Percentiles rank a stretch among this genome's conserved stretches.
Conservation (phyloP, 2,329 filamentous ascomycete species). For the Sphaerulina musiva region DNA sequence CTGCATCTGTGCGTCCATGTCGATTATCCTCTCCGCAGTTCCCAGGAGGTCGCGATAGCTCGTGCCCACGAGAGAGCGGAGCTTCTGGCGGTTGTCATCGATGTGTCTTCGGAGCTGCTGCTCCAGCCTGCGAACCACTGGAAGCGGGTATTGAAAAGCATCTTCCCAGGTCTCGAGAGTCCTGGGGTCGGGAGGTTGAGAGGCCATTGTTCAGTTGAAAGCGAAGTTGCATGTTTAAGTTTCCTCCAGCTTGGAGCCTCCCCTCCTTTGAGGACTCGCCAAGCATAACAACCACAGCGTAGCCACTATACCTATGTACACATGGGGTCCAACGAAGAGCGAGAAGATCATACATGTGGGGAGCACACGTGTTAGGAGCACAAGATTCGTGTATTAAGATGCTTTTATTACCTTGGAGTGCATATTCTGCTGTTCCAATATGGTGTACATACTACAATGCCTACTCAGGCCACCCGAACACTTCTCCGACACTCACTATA, state of each 20-base stretch:
- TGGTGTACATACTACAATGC: not conserved
- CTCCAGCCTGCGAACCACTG: constrained; percentile 56
- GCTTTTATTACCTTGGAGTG: not conserved
- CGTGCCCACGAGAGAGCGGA: constrained; percentile 59
- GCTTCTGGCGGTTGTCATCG: constrained; percentile 58
- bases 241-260: not conserved
- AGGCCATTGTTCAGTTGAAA: constrained; percentile 4
- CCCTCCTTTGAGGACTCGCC: not conserved
- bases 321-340: too few relatives aligned
- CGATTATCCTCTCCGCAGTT: constrained; percentile 87
- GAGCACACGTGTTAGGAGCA: not conserved
- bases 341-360: not conserved
- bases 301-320: too few relatives aligned
- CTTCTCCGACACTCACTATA: constrained; percentile 69
- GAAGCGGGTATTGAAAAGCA: constrained; percentile 60
- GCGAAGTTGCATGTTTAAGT: not conserved
- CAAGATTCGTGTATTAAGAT: too few relatives aligned
- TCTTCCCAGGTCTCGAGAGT: constrained; percentile 58
- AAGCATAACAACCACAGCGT: not conserved
- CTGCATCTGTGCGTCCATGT: constrained; percentile 75
- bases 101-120: constrained; percentile 58
- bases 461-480: constrained; percentile 67
- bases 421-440: not conserved
- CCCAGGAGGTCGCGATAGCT: constrained; percentile 83
- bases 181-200: constrained; percentile 50